Percentiles rank a stretch among this genome's conserved stretches.
Conservation (phyloP, 225 moss, liverwort and hornwort genomes). For the Rhytidiadelphus loreus region DNA sequence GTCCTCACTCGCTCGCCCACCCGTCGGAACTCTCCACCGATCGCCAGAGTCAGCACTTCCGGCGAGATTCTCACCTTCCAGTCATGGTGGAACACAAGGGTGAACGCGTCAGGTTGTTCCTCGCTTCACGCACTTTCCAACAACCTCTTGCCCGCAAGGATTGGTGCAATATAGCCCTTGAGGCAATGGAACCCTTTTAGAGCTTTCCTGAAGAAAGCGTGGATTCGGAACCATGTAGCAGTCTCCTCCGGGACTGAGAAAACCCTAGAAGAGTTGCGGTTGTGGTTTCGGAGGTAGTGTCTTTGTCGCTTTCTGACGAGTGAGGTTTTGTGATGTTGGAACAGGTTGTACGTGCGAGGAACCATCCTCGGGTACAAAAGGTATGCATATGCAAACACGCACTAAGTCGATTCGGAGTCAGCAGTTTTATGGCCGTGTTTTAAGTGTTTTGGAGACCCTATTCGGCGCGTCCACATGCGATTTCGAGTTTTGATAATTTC, state of each 20-base stretch:
- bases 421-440: neutral
- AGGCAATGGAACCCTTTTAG: neutral
- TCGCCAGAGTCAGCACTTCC: neutral
- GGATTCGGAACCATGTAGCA: neutral
- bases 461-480: neutral
- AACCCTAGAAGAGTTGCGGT: neutral
- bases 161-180: neutral
- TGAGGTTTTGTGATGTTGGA: neutral
- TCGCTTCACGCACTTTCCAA: neutral
- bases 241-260: neutral
- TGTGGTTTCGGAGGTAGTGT: neutral
- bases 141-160: neutral
- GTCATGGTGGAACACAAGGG: constrained; percentile 74
- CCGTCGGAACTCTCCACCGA: neutral
- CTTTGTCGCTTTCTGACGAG: neutral
- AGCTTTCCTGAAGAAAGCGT: neutral
- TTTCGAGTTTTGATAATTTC: neutral
- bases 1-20: neutral
- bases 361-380: constrained; percentile 88
- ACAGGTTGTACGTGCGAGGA: constrained; percentile 76
- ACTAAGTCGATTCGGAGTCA: neutral
- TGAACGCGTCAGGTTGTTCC: constrained; percentile 59
- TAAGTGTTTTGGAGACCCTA: too few relatives aligned
- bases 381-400: neutral
- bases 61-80: neutral